Percentiles rank a stretch among this genome's conserved stretches.
phyloP scores from a whole-genome alignment of 768 basidiomycete genomes.

The Russula abietina region DNA sequence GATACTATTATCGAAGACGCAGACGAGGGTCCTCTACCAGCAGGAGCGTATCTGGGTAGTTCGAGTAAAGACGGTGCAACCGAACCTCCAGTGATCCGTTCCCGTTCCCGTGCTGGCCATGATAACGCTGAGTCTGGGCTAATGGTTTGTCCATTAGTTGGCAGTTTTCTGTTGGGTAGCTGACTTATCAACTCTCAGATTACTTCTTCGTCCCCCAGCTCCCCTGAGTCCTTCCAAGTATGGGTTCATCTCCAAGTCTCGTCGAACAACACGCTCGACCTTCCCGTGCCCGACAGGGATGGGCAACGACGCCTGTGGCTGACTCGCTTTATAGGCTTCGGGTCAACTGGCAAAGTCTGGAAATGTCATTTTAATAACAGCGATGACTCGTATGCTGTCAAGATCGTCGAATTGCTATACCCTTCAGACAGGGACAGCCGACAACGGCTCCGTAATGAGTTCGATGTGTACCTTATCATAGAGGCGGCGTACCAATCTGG shows the following conservation, averaged over 20 bases:
- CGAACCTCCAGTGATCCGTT: neutral
- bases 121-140: neutral
- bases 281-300: neutral
- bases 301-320: too few species aligned
- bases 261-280: neutral
- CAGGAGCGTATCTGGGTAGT: neutral
- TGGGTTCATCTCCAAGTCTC: neutral
- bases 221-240: too few species aligned
- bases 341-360: slow-evolving; percentile 1
- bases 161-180: too few species aligned
- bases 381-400: neutral
- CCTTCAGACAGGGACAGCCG: neutral
- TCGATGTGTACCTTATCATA: neutral
- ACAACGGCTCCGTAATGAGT: neutral
- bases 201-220: too few species aligned
- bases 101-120: neutral
- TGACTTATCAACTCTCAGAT: too few species aligned
- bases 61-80: neutral
- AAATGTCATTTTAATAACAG: neutral
- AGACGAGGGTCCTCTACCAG: neutral
- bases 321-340: too few species aligned
- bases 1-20: neutral
- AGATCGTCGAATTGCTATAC: neutral
- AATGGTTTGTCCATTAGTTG: too few species aligned
- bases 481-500: neutral